phyloP scores from a whole-genome alignment of 495 filamentous ascomycete species.

The Penicillium fimorum region DNA sequence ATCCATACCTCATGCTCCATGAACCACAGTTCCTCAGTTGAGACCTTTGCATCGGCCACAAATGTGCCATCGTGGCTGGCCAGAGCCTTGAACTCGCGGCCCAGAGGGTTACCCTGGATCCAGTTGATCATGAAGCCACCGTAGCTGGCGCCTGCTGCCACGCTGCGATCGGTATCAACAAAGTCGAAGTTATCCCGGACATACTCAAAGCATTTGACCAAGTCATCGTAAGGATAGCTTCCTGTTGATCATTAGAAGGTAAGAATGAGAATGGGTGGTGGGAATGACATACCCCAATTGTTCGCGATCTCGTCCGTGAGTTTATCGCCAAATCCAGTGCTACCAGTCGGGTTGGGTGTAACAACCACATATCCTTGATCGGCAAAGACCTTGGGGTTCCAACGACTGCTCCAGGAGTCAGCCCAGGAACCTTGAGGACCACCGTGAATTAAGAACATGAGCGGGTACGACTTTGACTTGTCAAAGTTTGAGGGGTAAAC shows the following conservation, averaged over 20 bases:
- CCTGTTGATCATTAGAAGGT: slow-evolving; percentile 20
- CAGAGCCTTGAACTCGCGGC: slow-evolving; percentile 52
- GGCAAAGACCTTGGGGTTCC: slow-evolving; percentile 53
- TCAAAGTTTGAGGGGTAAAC: slow-evolving; percentile 46
- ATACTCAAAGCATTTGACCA: slow-evolving; percentile 52
- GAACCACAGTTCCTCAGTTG: slow-evolving; percentile 52
- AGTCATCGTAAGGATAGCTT: slow-evolving; percentile 53
- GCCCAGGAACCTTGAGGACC: slow-evolving; percentile 51
- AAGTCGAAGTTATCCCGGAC: slow-evolving; percentile 47
- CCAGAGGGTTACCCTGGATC: slow-evolving; percentile 55
- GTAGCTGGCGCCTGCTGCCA: slow-evolving; percentile 51
- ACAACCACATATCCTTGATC: slow-evolving; percentile 59
- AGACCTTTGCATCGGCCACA: slow-evolving; percentile 41
- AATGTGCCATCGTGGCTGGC: slow-evolving; percentile 50
- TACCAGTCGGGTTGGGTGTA: slow-evolving; percentile 53
- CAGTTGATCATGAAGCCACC: slow-evolving; percentile 59
- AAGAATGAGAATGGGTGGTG: neutral
- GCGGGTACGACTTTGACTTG: slow-evolving; percentile 48
- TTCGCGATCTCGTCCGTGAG: slow-evolving; percentile 47
- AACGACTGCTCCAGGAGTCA: slow-evolving; percentile 51
- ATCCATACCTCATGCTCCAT: slow-evolving; percentile 35
- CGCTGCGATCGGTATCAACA: slow-evolving; percentile 49
- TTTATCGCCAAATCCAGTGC: slow-evolving; percentile 49
- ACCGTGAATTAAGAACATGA: slow-evolving; percentile 52
- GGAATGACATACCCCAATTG: slow-evolving; percentile 43